Evolutionary conservation across 495 filamentous ascomycete genomes (phyloP).

Genomic region (Bathelium albidoporum): DNA sequence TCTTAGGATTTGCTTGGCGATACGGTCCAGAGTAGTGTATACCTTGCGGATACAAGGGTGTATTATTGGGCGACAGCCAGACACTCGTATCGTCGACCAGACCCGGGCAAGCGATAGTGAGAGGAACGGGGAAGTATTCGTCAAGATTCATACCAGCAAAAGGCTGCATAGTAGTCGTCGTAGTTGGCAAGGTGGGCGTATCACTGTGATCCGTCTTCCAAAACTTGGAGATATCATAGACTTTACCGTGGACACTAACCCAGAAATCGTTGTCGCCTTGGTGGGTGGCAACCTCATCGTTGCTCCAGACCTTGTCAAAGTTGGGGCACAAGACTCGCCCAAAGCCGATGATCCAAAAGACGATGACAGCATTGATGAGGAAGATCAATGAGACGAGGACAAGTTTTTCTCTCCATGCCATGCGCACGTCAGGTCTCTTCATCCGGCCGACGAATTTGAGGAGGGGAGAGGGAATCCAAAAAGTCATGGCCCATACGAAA

Average conservation of each 20-base stretch:
- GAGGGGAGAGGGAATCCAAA: conserved; percentile 85
- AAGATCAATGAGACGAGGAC: conserved; percentile 72
- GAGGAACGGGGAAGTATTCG: conserved; percentile 72
- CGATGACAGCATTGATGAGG: conserved; percentile 68
- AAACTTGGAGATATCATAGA: conserved; percentile 89
- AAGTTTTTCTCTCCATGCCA: conserved; percentile 95
- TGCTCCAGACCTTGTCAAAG: conserved; percentile 80
- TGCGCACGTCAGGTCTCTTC: conserved; percentile 92
- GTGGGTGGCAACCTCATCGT: conserved; percentile 60
- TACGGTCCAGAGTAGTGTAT: conserved; percentile 59
- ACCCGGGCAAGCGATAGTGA: conserved; percentile 59
- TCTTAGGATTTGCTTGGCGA: conserved; percentile 40
- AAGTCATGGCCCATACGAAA: conserved; percentile 77
- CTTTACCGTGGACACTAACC: conserved; percentile 77
- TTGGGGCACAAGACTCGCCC: conserved; percentile 81
- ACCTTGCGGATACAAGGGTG: conserved; percentile 38
- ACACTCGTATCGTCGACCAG: conserved; percentile 48
- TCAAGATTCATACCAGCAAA: conserved; percentile 72
- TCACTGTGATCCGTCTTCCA: conserved; percentile 77
- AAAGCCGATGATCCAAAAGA: conserved; percentile 89
- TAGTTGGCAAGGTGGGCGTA: conserved; percentile 42
- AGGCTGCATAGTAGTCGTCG: conserved; percentile 55
- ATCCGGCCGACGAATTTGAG: conserved; percentile 79
- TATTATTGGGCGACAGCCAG: conserved; percentile 52
- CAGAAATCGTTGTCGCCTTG: conserved; percentile 66